Evolutionary conservation across 1,284 basidiomycete genomes (phyloP).

Genomic region (Pulveroboletus ridleyi): DNA sequence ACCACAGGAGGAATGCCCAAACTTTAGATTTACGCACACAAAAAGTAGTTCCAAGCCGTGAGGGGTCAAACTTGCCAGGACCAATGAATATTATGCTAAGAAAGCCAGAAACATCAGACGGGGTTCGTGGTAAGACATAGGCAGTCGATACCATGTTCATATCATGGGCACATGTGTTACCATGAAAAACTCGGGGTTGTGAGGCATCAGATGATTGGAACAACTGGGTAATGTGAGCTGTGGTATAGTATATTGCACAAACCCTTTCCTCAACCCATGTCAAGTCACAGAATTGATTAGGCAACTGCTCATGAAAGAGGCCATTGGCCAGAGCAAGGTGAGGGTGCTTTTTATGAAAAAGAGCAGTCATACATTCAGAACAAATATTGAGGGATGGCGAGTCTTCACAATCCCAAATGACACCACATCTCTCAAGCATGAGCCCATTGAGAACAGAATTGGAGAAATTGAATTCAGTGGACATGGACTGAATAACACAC

Average conservation of each 20-base stretch:
- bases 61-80: background rate
- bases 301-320: background rate
- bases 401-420: background rate
- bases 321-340: background rate
- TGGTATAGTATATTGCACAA: background rate
- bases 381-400: background rate
- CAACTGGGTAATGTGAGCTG: background rate
- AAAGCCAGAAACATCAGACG: background rate
- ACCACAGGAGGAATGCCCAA: background rate
- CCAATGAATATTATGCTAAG: background rate
- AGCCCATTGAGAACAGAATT: background rate
- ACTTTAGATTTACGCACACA: background rate
- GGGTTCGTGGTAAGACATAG: background rate
- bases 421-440: background rate
- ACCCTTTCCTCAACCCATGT: background rate
- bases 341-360: background rate
- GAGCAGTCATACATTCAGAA: background rate
- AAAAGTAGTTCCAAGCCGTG: background rate
- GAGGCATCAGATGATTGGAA: background rate
- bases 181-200: background rate
- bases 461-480: background rate
- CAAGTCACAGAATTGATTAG: background rate
- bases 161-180: background rate
- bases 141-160: background rate
- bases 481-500: background rate